Percentiles rank a stretch among this genome's conserved stretches.
These are phyloP conservation scores for Trichoderma sp. DNA, from an alignment of 2,329 filamentous ascomycete species.

Conservation along the genomic window DNA sequence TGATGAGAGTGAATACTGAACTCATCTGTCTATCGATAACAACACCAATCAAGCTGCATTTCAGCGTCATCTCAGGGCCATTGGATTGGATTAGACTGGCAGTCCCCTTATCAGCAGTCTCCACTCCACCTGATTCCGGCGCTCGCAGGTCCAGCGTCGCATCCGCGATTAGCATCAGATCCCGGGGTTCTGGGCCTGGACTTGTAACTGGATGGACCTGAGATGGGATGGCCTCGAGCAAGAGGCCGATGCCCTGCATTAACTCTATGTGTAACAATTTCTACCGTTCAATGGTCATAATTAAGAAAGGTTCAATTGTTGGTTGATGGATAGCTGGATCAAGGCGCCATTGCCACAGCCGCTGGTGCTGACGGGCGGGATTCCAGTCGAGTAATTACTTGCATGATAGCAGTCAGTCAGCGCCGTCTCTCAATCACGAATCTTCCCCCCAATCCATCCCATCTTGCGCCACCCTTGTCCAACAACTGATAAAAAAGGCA, in stretches of 20 bases:
- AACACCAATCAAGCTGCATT: too few species aligned
- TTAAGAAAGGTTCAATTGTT: too few species aligned
- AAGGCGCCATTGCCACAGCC: too few species aligned
- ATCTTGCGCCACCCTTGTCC: slow-evolving; percentile 26
- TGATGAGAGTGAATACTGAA: background rate
- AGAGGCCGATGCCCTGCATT: slow-evolving; percentile 1
- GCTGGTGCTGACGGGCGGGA: too few species aligned
- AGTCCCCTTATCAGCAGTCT: slow-evolving; percentile 18
- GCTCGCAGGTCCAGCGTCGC: slow-evolving; percentile 17
- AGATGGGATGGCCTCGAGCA: background rate
- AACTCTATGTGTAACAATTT: background rate
- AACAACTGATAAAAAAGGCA: slow-evolving; percentile 20
- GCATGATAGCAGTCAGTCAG: background rate
- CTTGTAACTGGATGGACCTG: background rate
- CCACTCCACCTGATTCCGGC: slow-evolving; percentile 25
- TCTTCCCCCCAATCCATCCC: background rate
- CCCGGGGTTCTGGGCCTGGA: background rate
- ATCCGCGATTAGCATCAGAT: slow-evolving; percentile 24
- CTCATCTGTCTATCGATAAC: too few species aligned
- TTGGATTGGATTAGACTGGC: too few species aligned
- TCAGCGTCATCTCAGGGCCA: background rate
- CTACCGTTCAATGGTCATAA: background rate
- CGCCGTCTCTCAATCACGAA: background rate
- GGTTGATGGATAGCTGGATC: too few species aligned
- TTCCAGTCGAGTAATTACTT: too few species aligned